Base-by-base conservation (phyloP, 2,329 filamentous ascomycete genomes). In the Microdochium trichocladiopsis region DNA sequence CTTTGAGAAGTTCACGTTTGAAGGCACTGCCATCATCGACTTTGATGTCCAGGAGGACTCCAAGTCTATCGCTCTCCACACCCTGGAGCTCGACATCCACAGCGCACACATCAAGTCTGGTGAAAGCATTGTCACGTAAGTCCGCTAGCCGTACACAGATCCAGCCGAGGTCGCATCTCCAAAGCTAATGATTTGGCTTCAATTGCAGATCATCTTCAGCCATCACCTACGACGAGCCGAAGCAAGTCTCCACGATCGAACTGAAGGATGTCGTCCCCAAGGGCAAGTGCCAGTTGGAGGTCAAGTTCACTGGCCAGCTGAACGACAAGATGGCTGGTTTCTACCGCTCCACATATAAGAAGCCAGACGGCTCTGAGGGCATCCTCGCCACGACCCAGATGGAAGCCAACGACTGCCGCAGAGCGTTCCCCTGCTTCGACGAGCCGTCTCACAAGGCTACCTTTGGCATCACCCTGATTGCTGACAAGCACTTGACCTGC, bases 321-420 rank as follows among this genome's bases (percentile, higher is more conserved):
- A 95, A 95, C 69, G 88, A 94, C 70, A 91, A 92, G 73, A 95
- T 97, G 90, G 92, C 92, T 49, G 93, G 93, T 48, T 97, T 97
- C 80, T 97, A 97, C 73, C 84, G 93, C 53, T 96, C 91, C 1
- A 95, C 90, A 6, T 97, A 93, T 78, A 95, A 94, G 76, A 85
- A 83, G 55, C 72, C 82, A 49, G 84, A 94, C 63, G 93, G 93
- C 37, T 83, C 82, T 55, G 84, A 86, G 53, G 88, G 88, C 59
- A 87, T 92, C 67, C 78, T 97, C 65, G 93, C 92, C 25, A 93
- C 91, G 24, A 90, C 90, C 18, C 93, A 97, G 76, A 95, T 97
- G 88, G 93, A 97, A 75, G 87, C 93, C 37, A 96, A 93, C 14
- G 93, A 97, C 73, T 92, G 90, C 56, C 83, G 93, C 62, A 82